These are phyloP conservation scores for Raddia guianensis DNA, from an alignment of 176 grass and related monocot species.

Conservation along the genomic window DNA sequence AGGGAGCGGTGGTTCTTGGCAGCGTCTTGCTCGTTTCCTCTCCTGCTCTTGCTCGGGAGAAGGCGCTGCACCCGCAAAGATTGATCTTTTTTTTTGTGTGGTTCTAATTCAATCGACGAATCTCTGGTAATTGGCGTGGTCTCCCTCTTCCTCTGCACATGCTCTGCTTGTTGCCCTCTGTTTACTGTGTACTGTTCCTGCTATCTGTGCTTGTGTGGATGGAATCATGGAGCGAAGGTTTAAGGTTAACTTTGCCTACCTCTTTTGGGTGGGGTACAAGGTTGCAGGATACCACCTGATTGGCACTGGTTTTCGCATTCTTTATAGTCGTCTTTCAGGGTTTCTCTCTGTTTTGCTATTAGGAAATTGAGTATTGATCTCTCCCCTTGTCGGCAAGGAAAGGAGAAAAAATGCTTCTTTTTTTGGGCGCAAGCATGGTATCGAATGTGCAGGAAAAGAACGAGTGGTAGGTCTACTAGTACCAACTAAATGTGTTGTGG, in stretches of 20 bases:
- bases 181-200: neutral
- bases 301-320: neutral
- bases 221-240: constrained; percentile 7
- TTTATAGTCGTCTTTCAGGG: neutral
- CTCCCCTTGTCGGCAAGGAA: constrained; percentile 4
- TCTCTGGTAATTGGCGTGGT: constrained; percentile 23
- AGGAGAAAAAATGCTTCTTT: neutral
- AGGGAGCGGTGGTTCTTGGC: neutral
- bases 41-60: neutral
- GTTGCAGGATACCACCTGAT: neutral
- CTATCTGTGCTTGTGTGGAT: neutral
- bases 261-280: constrained; percentile 9
- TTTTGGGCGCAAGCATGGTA: constrained; percentile 5
- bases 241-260: constrained; percentile 9
- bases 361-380: constrained; percentile 7
- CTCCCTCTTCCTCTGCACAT: neutral
- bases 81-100: neutral
- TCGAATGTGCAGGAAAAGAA: neutral
- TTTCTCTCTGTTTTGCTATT: constrained; percentile 24
- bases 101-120: neutral
- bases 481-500: neutral
- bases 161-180: constrained; percentile 14
- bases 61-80: neutral
- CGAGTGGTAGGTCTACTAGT: neutral
- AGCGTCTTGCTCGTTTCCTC: neutral